Conservation (phyloP, 2,329 filamentous ascomycete species). For the Botryotinia convoluta region DNA sequence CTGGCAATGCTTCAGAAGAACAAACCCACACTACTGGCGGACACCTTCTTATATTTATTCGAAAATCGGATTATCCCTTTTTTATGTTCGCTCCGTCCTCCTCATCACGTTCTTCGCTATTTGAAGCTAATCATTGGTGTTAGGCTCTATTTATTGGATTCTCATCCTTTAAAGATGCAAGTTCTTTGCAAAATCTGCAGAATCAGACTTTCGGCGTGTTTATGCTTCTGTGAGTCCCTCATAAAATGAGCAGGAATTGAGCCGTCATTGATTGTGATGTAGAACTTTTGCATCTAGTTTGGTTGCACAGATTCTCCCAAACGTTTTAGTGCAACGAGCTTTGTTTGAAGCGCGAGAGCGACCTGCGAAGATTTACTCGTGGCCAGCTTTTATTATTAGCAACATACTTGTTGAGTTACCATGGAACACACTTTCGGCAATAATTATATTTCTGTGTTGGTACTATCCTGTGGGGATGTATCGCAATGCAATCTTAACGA, state of each 20-base stretch:
- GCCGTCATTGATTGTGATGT: background rate
- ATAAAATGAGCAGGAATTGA: background rate
- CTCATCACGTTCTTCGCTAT: background rate
- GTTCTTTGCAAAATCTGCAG: conserved; percentile 61
- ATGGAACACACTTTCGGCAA: conserved; percentile 71
- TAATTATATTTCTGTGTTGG: conserved; percentile 77
- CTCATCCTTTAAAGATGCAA: conserved; percentile 63
- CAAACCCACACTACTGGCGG: conserved; percentile 64
- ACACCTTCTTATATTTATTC: conserved; percentile 55
- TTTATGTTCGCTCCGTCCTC: conserved; percentile 43
- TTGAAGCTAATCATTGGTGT: background rate
- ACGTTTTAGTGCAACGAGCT: conserved; percentile 51
- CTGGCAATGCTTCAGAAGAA: conserved; percentile 52
- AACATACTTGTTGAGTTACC: conserved; percentile 81
- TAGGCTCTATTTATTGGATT: conserved; percentile 62
- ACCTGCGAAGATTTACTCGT: conserved; percentile 76
- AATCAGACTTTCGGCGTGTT: conserved; percentile 73
- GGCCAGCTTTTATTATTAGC: conserved; percentile 63
- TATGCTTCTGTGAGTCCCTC: conserved; percentile 54
- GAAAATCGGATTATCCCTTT: conserved; percentile 30
- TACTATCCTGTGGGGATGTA: conserved; percentile 85
- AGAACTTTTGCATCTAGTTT: conserved; percentile 67
- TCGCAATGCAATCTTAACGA: conserved; percentile 61
- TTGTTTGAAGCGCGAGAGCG: conserved; percentile 71
- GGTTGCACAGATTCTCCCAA: conserved; percentile 74